A percentile compares a stretch with the other conserved stretches of the same genome.
Evolutionary conservation across 139 green algal genomes (phyloP).

Genomic region (Pseudopediastrum boryanum): DNA sequence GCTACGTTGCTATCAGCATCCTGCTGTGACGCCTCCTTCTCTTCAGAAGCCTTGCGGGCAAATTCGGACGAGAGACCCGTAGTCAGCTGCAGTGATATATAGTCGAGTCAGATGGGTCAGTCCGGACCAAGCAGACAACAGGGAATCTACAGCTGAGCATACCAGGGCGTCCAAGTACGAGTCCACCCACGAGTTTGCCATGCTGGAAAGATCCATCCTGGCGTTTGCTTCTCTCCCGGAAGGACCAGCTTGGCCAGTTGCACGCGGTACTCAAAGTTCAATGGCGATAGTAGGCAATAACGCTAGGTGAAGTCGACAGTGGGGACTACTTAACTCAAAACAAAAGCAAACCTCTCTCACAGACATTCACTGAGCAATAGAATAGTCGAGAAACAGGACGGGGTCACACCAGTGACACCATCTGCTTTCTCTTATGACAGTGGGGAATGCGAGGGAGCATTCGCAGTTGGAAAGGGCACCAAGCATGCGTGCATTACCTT

Average conservation of each 20-base stretch:
- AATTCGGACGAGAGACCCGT: conserved; percentile 41
- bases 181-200: conserved; percentile 79
- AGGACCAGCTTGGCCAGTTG: background rate
- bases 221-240: background rate
- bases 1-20: conserved; percentile 38
- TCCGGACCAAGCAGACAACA: background rate
- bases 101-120: background rate
- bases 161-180: conserved; percentile 83
- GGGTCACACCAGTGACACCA: too few relatives aligned
- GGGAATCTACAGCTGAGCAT: conserved; percentile 19
- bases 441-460: too few relatives aligned
- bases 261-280: background rate
- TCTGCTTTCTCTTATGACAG: too few relatives aligned
- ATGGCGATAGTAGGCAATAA: background rate
- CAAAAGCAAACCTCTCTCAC: conserved; percentile 2
- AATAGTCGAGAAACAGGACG: too few relatives aligned
- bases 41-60: background rate
- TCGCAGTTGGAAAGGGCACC: too few relatives aligned
- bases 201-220: background rate
- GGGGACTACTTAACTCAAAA: conserved; percentile 8
- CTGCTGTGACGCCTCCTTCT: background rate
- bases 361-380: too few relatives aligned
- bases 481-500: too few relatives aligned
- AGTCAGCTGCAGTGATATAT: conserved; percentile 5
- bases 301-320: conserved; percentile 4